Evolutionary conservation across 768 basidiomycete genomes (phyloP).

Genomic region (Lactarius vividus): DNA sequence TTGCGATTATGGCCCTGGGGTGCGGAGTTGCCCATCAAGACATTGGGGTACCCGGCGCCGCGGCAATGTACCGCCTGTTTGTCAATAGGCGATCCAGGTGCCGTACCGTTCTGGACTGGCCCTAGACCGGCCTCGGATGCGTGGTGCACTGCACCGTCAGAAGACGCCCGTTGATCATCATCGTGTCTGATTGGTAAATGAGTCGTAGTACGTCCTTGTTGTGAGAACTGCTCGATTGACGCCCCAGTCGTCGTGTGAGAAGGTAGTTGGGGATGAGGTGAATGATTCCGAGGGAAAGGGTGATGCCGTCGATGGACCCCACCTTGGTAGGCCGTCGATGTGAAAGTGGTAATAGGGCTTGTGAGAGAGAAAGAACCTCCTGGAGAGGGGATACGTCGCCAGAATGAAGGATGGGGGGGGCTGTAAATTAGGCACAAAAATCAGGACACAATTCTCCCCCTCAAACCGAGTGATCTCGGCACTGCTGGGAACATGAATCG

Average conservation of each 20-base stretch:
- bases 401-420: conserved; percentile 20
- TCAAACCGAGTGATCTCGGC: background rate
- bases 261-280: background rate
- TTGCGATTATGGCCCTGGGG: conserved; percentile 5
- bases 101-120: conserved; percentile 22
- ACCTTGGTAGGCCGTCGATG: conserved; percentile 13
- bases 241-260: background rate
- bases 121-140: conserved; percentile 23
- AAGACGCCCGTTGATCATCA: conserved; percentile 21
- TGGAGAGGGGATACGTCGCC: conserved; percentile 23
- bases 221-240: conserved; percentile 7
- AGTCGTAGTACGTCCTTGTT: conserved; percentile 2
- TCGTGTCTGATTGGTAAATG: conserved; percentile 15
- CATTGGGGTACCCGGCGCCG: conserved; percentile 17
- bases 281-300: background rate
- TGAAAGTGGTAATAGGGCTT: conserved; percentile 11
- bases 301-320: conserved; percentile 17
- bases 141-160: conserved; percentile 15
- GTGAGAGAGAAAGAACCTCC: conserved; percentile 23
- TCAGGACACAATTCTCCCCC: background rate
- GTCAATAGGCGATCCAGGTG: conserved; percentile 22
- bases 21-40: conserved; percentile 14
- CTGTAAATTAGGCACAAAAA: background rate
- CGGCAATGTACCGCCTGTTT: conserved; percentile 15
- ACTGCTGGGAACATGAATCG: background rate